phyloP scores from a whole-genome alignment of 495 filamentous ascomycete species.

The Apodospora peruviana region DNA sequence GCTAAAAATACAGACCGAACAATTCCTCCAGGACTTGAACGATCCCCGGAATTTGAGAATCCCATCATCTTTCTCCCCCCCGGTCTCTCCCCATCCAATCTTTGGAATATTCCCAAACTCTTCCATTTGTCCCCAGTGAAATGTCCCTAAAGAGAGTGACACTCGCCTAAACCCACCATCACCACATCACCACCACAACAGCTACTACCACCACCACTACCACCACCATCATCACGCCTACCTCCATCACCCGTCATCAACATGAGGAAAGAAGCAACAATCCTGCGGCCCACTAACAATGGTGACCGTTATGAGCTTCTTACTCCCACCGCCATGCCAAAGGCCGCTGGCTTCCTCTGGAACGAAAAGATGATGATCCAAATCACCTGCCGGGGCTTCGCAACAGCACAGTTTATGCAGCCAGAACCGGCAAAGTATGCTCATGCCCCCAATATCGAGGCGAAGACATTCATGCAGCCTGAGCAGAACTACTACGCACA shows the following conservation, averaged over 20 bases:
- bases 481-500: slow-evolving; percentile 55
- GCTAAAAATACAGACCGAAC: slow-evolving; percentile 1
- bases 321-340: slow-evolving; percentile 51
- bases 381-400: slow-evolving; percentile 51
- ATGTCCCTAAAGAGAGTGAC: too few species aligned
- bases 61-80: neutral
- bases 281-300: slow-evolving; percentile 42
- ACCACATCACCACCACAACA: neutral
- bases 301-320: slow-evolving; percentile 51
- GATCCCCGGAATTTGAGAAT: too few species aligned
- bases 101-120: neutral
- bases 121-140: neutral
- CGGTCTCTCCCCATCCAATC: neutral
- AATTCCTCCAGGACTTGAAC: neutral
- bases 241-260: slow-evolving; percentile 8
- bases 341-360: slow-evolving; percentile 53
- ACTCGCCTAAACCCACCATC: too few species aligned
- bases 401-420: slow-evolving; percentile 55
- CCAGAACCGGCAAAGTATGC: slow-evolving; percentile 54
- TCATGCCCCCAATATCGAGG: slow-evolving; percentile 50
- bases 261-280: slow-evolving; percentile 22
- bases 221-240: neutral
- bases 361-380: slow-evolving; percentile 59
- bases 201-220: neutral
- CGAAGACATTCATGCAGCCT: slow-evolving; percentile 55